Conservation (phyloP, 1,284 basidiomycete species). For the Marasmius tenuissimus region DNA sequence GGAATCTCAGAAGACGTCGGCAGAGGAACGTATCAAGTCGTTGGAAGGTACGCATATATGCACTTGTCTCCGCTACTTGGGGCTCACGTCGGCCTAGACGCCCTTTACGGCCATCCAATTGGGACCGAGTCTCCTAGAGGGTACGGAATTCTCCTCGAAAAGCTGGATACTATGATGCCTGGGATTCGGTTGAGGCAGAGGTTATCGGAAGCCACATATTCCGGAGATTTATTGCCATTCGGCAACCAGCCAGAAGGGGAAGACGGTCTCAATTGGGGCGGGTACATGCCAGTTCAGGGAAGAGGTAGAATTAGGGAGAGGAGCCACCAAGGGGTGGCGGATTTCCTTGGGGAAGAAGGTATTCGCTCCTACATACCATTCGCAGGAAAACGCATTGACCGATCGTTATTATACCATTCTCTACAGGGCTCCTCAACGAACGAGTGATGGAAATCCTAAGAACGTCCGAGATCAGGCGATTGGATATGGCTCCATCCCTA, state of each 20-base stretch:
- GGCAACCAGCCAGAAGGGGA: not conserved
- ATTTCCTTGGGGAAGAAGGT: conserved; percentile 45
- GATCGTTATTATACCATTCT: not conserved
- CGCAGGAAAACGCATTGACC: not conserved
- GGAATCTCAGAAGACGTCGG: not conserved
- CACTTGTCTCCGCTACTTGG: conserved; percentile 24
- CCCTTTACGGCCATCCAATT: conserved; percentile 39
- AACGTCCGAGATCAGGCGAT: conserved; percentile 34
- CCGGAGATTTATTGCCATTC: not conserved
- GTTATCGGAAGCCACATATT: conserved; percentile 25
- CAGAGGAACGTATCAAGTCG: conserved; percentile 3
- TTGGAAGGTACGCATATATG: conserved; percentile 8
- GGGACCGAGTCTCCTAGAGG: conserved; percentile 43
- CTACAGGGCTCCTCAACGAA: conserved; percentile 40
- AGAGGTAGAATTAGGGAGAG: conserved; percentile 11
- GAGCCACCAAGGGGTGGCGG: conserved; percentile 43
- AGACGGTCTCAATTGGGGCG: not conserved
- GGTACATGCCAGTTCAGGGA: not conserved
- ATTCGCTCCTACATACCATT: conserved; percentile 5
- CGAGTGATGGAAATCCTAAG: conserved; percentile 37
- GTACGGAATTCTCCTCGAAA: conserved; percentile 32
- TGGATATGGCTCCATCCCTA: conserved; percentile 45
- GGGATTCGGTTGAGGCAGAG: conserved; percentile 46
- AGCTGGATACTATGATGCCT: conserved; percentile 41
- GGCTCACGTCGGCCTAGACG: conserved; percentile 31